Evolutionary conservation across 2,329 filamentous ascomycete species (phyloP), one percentile per base, ranked within the genome.

Genomic region (Claviceps sorghi): DNA sequence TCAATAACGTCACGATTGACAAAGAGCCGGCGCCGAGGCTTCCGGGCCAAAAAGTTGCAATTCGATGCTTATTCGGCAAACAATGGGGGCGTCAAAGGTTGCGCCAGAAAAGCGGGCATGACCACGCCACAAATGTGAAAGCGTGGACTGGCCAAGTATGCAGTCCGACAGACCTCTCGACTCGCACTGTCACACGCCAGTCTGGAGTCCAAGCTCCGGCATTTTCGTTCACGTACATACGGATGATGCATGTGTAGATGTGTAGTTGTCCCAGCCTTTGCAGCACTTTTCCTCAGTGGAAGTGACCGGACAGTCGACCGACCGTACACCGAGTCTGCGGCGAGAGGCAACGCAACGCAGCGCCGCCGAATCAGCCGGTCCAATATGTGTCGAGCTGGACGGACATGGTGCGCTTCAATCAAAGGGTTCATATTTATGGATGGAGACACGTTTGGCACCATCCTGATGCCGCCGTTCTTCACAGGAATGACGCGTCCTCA

Each of bases 401-500:
- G 26, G 26, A 26, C 26, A 26, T 26, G 26, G 26, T 5, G 26
- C 26, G 26, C 26, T 26, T 5, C 3, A 26, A 26, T 26, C 26
- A 26, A 26, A 3, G 26, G 26, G 5, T 26, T 26, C 26, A n/a
- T n/a, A n/a, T n/a, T n/a, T n/a, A 26, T 26, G 26, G 26, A 26
- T 26, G 26, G 26, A 26, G 26, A 26, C 26, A 26, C 5, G 26
- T 26, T 26, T 5, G 5, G 26, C 5, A 26, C 26, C 26, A 5
- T 15, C 1, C 34, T 3, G 15, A 32, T 46, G 44, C 15, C 10
- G 29, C 32, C 22, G 41, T 7, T n/a, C 10, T 19, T 52, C 51
- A 65, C 10, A 65, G 49, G 30, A 57, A 59, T 19, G 61, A 55
- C 21, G 58, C 54, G 36, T 57, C 58, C 13, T 13, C 42, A 40